phyloP scores from a whole-genome alignment of 2,329 filamentous ascomycete genomes.

The Botrytis squamosa region DNA sequence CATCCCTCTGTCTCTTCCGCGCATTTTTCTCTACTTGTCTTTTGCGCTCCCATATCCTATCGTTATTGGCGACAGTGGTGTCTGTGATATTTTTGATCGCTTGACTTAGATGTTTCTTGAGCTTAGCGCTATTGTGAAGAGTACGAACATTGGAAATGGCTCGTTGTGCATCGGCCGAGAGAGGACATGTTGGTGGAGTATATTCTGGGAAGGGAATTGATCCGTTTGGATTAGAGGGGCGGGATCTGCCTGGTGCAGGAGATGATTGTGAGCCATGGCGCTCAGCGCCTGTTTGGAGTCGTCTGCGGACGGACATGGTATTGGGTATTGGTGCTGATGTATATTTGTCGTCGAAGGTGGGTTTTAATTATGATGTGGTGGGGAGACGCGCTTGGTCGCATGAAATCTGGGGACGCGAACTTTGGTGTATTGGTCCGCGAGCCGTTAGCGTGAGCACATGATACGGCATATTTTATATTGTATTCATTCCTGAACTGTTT shows the following conservation, averaged over 20 bases:
- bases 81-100: conserved; percentile 49
- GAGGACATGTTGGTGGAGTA: conserved; percentile 51
- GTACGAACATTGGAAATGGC: conserved; percentile 47
- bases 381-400: conserved; percentile 11
- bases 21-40: conserved; percentile 28
- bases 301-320: conserved; percentile 31
- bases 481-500: not conserved
- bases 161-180: conserved; percentile 48
- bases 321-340: not conserved
- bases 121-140: conserved; percentile 43
- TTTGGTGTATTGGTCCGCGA: not conserved
- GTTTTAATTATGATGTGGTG: not conserved
- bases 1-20: conserved; percentile 37
- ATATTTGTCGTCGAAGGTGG: not conserved
- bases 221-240: conserved; percentile 23
- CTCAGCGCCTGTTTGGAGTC: conserved; percentile 25
- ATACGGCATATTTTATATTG: not conserved
- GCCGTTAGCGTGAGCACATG: not conserved
- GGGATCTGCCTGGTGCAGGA: conserved; percentile 25
- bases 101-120: conserved; percentile 49
- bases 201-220: conserved; percentile 48
- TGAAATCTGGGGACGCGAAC: conserved; percentile 9
- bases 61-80: conserved; percentile 55
- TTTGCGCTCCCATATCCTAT: conserved; percentile 44
- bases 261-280: conserved; percentile 27